Evolutionary conservation across 208 protist species (phyloP).

Genomic region (Trypanosomatidae sp.): DNA sequence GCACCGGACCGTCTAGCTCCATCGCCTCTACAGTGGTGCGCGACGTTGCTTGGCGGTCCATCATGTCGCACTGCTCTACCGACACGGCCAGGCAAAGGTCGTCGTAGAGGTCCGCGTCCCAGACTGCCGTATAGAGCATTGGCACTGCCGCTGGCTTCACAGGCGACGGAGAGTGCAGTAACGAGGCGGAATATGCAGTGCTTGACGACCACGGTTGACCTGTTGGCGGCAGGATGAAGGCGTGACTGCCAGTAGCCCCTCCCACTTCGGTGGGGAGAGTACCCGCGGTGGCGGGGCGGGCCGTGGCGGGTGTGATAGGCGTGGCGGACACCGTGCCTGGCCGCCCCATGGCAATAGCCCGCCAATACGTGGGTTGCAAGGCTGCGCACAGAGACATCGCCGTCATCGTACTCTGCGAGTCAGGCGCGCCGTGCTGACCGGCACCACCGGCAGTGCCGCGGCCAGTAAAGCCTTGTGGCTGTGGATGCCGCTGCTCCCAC

Average conservation of each 20-base stretch:
- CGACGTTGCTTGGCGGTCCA: conserved; percentile 11
- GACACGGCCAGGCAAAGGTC: conserved; percentile 29
- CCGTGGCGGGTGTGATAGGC: not conserved
- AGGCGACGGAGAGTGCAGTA: not conserved
- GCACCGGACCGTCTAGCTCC: not conserved
- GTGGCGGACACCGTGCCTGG: not conserved
- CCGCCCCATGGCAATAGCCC: not conserved
- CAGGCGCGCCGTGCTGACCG: not conserved
- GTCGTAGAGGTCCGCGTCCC: conserved; percentile 54
- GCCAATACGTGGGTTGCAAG: conserved; percentile 22
- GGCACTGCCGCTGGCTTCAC: not conserved
- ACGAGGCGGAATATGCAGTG: not conserved
- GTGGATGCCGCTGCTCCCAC: conserved; percentile 1
- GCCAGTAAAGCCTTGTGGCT: not conserved
- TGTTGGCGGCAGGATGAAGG: not conserved
- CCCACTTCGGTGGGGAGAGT: not conserved
- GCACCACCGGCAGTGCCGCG: not conserved
- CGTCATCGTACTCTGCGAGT: not conserved
- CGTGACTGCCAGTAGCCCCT: not conserved
- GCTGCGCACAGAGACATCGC: conserved; percentile 6
- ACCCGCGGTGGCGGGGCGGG: not conserved
- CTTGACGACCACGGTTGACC: not conserved
- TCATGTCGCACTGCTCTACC: conserved; percentile 8
- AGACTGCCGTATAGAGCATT: conserved; percentile 17
- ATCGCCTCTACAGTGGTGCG: conserved; percentile 15